Evolutionary conservation across 2,329 filamentous ascomycete genomes (phyloP), one percentile per base, ranked within the genome.

Genomic region (Fusarium neocosmosporiellum): DNA sequence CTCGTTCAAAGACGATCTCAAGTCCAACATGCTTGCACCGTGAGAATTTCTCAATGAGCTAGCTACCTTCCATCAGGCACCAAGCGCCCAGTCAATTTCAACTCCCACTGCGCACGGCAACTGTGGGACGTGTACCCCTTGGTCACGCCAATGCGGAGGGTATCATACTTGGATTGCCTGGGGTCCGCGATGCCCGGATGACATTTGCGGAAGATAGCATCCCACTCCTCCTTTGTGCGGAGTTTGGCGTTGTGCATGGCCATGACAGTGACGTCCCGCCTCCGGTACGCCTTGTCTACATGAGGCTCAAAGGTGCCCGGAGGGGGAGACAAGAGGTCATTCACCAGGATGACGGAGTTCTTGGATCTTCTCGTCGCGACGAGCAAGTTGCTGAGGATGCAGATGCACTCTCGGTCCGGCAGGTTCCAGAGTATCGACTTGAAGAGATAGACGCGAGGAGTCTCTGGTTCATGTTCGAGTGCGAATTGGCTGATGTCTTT

Each of bases 321-420:
- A 1, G 43, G 43, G 1, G 72, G 72, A 22, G 72, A 74, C 20
- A 73, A 18, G 16, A 74, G 70, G 27, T 74, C 72, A 29, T 74
- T 74, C 24, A 74, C n/a, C 1, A 74, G 16, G 6, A 74, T 50
- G 11, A 59, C 13, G 1, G 59, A 69, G 3, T 46, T 36, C 27
- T 62, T 62, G 5, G 60, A 54, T 13, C 27, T 43, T 3, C 59
- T 27, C n/a, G 71, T 75, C 78, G 68, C 63, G 79, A 60, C 2
- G 76, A 83, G 57, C 68, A 82, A 1, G 78, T 81, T 48, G 82
- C 84, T 41, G n/a, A 74, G 31, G 18, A 71, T 31, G 1, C 7
- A 18, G 14, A 65, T 41, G 41, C 66, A 69, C 2, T 73, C 70
- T 2, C 67, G n/a, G 11, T 73, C 68, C 8, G 72, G 29, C 5